Base-by-base conservation (phyloP, 129 eudicot genomes). In the Tagetes erecta region DNA sequence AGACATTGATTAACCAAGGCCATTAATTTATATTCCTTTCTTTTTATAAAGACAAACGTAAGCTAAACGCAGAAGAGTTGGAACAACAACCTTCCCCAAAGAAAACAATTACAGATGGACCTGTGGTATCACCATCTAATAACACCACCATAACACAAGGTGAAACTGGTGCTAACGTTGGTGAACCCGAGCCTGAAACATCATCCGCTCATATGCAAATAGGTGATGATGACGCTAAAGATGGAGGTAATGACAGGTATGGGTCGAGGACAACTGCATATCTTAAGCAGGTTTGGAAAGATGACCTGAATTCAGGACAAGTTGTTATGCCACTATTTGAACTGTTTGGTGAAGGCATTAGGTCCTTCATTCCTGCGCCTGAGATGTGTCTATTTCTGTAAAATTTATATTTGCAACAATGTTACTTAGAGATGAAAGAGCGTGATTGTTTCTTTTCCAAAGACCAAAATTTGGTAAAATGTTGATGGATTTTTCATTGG, bases 271-370 rank as follows among this genome's bases (percentile, higher is more conserved):
- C 68, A 59, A 68, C 83, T 45, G 87, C 86, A 12, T 75, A 80
- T 67, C 80, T 86, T 31, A 80, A 89, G 63, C 96, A 89, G 77
- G 81, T 81, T 37, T 89, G 96, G 92, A 89, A 86, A 80, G 96
- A 89, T 34, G 96, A 86, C 50, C 33, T 89, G 62, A 83, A 80
- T 46, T 86, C 96, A 71, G 96, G 91, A 46, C 89, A 73, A 37
- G 71, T 84, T 75, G 70, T 84, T 81, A 73, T 57, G 2, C 80
- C 86, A 10, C 40, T 86, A 64, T 81, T 58, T 78, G 84, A 84
- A 57, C 75, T 71, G 46, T 89, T 89, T 73, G 96, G 92, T 71
- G 87, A 89, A 75, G 85, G 96, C 10, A 86, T 89, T 38, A 75
- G 82, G 84, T 75, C 87, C 38, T 89, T 86, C 65, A 82, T 84